These are phyloP conservation scores for Apiosordaria backusii DNA, from an alignment of 495 filamentous ascomycete species.

Conservation along the genomic window DNA sequence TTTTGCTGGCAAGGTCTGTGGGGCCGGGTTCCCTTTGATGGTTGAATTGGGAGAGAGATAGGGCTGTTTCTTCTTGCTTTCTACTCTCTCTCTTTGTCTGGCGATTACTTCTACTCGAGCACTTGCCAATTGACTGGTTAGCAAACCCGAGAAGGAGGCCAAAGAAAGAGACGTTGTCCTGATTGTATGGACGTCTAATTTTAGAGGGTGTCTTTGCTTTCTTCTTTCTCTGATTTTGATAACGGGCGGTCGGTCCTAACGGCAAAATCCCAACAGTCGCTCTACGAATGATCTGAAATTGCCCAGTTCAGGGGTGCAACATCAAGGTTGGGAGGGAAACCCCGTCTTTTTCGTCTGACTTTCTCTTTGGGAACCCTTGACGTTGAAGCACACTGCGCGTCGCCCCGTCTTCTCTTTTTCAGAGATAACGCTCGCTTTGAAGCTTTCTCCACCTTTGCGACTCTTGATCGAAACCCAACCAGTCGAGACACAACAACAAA, in stretches of 20 bases:
- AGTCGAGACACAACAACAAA: not conserved
- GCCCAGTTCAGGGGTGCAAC: not conserved
- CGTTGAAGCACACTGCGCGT: not conserved
- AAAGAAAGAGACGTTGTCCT: not conserved
- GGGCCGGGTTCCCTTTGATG: not conserved
- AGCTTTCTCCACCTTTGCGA: not conserved
- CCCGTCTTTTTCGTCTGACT: not conserved
- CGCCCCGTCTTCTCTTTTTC: not conserved
- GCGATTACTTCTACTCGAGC: not conserved
- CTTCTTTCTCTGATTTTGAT: not conserved
- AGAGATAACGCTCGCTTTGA: not conserved
- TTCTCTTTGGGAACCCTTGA: not conserved
- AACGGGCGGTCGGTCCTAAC: not conserved
- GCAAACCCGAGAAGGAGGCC: not conserved
- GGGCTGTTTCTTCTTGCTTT: not conserved
- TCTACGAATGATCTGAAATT: not conserved
- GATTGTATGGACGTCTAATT: not conserved
- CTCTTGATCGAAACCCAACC: not conserved
- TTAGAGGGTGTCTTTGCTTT: not conserved
- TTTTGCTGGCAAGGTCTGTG: slow-evolving; percentile 2
- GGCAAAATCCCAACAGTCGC: not conserved
- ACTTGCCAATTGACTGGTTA: not conserved
- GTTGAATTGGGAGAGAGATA: not conserved
- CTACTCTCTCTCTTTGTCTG: not conserved
- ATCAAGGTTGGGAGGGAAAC: not conserved